These are phyloP conservation scores for Picocystis salinarum DNA, from an alignment of 139 green algal genomes.

Conservation along the genomic window DNA sequence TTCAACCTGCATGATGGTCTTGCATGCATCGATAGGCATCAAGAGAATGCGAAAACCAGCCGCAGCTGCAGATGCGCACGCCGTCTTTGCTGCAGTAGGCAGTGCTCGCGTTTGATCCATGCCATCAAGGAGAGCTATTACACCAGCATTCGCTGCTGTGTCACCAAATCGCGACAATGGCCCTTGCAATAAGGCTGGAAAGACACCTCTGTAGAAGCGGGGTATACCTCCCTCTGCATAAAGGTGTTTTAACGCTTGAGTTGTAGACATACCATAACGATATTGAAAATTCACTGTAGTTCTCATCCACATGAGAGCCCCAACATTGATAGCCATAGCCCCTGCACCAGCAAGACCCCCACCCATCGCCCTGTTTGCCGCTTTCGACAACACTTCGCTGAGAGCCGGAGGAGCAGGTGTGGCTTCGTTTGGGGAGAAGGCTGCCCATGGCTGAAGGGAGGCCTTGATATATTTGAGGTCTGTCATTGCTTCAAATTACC, in stretches of 20 bases:
- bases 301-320: constrained; percentile 70
- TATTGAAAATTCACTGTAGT: constrained; percentile 86
- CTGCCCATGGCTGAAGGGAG: too few species aligned
- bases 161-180: constrained; percentile 75
- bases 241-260: constrained; percentile 40
- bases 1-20: constrained; percentile 78
- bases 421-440: too few species aligned
- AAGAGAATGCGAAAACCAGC: constrained; percentile 67
- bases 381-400: constrained; percentile 34
- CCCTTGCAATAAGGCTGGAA: constrained; percentile 28
- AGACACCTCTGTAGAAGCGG: constrained; percentile 69
- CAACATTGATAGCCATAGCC: constrained; percentile 58
- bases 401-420: too few species aligned
- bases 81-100: constrained; percentile 10
- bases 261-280: constrained; percentile 44
- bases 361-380: constrained; percentile 44
- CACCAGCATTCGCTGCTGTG: constrained; percentile 76
- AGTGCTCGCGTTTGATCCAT: constrained; percentile 1
- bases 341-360: constrained; percentile 60
- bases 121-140: constrained; percentile 51
- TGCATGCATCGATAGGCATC: constrained; percentile 76
- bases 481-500: too few species aligned
- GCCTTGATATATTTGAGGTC: too few species aligned
- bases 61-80: constrained; percentile 14
- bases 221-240: constrained; percentile 68